A percentile compares a stretch with the other conserved stretches of the same genome.
phyloP scores from a whole-genome alignment of 192 early-diverging fungal genomes.

The Glomus cerebriforme region DNA sequence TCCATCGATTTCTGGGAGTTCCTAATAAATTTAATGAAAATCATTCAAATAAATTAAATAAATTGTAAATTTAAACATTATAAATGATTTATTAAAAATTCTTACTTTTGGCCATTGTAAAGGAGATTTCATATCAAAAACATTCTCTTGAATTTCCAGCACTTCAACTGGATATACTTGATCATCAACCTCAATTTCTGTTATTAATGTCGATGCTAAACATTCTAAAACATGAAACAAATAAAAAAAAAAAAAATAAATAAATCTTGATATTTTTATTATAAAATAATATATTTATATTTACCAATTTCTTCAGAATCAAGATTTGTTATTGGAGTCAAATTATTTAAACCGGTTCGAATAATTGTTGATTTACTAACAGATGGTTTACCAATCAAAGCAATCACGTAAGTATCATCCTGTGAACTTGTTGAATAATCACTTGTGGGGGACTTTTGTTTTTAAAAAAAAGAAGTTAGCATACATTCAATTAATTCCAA shows the following conservation, averaged over 20 bases:
- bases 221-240: too few relatives aligned
- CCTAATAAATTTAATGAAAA: not conserved
- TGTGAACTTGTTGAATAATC: not conserved
- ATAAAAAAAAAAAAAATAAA: not conserved
- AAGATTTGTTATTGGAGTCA: conserved; percentile 21
- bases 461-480: not conserved
- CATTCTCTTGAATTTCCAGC: conserved; percentile 15
- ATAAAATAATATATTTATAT: not conserved
- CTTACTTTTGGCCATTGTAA: conserved; percentile 14
- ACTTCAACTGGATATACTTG: conserved; percentile 14
- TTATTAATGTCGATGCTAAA: not conserved
- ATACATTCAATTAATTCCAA: not conserved
- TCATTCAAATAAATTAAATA: too few relatives aligned
- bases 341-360: conserved; percentile 4
- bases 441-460: not conserved
- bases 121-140: conserved; percentile 17
- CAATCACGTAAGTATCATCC: conserved; percentile 13
- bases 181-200: conserved; percentile 27
- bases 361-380: conserved; percentile 23
- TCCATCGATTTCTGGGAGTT: conserved; percentile 7
- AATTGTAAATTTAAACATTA: too few relatives aligned
- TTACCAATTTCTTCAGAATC: not conserved
- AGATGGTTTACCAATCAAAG: conserved; percentile 18
- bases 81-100: not conserved
- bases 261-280: not conserved